These are phyloP conservation scores for Ophiostoma ips DNA, from an alignment of 2,329 filamentous ascomycete species.

Conservation along the genomic window DNA sequence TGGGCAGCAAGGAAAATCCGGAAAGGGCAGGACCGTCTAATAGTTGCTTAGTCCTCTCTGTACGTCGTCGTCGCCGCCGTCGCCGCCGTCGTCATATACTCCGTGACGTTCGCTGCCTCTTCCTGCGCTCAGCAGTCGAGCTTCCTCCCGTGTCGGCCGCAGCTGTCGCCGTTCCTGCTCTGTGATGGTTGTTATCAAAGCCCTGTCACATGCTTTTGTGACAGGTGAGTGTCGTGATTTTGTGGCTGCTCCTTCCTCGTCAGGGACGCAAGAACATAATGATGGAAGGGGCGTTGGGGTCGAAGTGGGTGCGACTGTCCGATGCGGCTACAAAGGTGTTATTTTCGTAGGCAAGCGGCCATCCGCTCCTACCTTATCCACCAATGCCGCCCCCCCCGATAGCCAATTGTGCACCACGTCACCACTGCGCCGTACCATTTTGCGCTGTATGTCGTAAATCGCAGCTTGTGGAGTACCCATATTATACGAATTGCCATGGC, in stretches of 20 bases:
- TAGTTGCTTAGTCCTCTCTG: too few species aligned
- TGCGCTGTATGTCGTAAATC: not conserved
- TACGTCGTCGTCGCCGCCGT: too few species aligned
- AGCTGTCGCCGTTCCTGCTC: not conserved
- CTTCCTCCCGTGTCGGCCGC: not conserved
- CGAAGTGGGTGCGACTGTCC: not conserved
- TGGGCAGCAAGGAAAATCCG: too few species aligned
- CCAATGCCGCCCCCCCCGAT: not conserved
- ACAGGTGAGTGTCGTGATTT: not conserved
- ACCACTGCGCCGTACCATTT: not conserved
- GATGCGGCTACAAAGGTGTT: conserved; percentile 6
- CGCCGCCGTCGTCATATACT: too few species aligned
- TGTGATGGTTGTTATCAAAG: not conserved
- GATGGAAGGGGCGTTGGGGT: not conserved
- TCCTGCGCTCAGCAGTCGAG: not conserved
- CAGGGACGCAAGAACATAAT: not conserved
- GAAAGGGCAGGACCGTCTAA: too few species aligned
- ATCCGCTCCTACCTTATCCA: conserved; percentile 2
- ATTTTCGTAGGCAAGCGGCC: conserved; percentile 5
- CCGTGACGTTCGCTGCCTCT: too few species aligned
- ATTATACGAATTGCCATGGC: not conserved
- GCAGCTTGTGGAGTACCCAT: not conserved
- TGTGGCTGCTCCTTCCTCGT: not conserved
- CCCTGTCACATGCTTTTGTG: not conserved
- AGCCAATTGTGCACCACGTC: conserved; percentile 3